Evolutionary conservation across 139 green algal genomes (phyloP).

Genomic region (Chlamydomonas asymmetrica): DNA sequence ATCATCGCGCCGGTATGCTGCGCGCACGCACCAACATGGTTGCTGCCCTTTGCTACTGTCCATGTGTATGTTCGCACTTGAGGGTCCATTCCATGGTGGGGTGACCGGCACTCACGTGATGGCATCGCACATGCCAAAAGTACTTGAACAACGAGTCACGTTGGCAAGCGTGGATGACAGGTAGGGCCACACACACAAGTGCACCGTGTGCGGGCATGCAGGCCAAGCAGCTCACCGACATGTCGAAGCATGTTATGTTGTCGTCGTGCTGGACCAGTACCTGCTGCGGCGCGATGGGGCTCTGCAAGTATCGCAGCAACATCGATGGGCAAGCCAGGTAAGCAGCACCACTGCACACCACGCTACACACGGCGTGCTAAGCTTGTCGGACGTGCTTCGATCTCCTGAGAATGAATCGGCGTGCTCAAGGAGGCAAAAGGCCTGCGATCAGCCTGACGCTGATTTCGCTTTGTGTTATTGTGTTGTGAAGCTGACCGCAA

Average conservation of each 20-base stretch:
- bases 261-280: slow-evolving; percentile 9
- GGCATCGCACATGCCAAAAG: background rate
- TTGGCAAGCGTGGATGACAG: background rate
- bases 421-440: too few relatives aligned
- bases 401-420: too few relatives aligned
- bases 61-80: background rate
- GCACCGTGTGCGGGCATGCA: background rate
- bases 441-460: too few relatives aligned
- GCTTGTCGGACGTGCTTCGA: too few relatives aligned
- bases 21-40: background rate
- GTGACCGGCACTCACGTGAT: background rate
- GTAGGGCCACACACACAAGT: background rate
- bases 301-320: background rate
- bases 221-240: slow-evolving; percentile 18
- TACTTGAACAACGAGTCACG: background rate
- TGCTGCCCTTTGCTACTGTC: background rate
- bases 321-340: too few relatives aligned
- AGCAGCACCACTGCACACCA: too few relatives aligned
- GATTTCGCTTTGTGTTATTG: too few relatives aligned
- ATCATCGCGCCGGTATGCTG: slow-evolving; percentile 36
- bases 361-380: too few relatives aligned
- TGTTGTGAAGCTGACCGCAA: too few relatives aligned
- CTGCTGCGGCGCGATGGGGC: slow-evolving; percentile 8
- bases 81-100: background rate
- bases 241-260: slow-evolving; percentile 20